phyloP scores from a whole-genome alignment of 306 rosid genomes.

The Neltuma alba region DNA sequence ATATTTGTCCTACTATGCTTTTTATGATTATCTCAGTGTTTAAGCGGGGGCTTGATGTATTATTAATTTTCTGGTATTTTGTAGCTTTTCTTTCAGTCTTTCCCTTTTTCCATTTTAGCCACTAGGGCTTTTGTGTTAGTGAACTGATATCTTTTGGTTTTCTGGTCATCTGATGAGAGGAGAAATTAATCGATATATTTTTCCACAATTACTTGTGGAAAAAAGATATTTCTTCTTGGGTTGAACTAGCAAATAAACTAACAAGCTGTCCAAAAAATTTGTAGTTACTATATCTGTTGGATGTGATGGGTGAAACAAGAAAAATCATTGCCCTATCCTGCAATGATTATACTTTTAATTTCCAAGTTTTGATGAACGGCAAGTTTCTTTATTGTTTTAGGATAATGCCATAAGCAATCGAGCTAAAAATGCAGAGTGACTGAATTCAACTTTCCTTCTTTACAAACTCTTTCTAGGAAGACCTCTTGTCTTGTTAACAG shows the following conservation, averaged over 20 bases:
- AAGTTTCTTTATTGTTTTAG: slow-evolving; percentile 17
- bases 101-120: background rate
- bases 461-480: slow-evolving; percentile 16
- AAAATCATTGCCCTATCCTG: background rate
- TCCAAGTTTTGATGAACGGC: background rate
- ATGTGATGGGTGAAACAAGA: slow-evolving; percentile 12
- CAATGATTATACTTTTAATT: slow-evolving; percentile 8
- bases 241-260: background rate
- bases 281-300: background rate
- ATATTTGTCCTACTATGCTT: background rate
- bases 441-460: background rate
- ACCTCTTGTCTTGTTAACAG: background rate
- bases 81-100: background rate
- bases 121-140: background rate
- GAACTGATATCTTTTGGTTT: background rate
- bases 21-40: background rate
- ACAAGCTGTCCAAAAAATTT: background rate
- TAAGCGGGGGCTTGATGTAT: background rate
- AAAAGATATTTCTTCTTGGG: slow-evolving; percentile 5
- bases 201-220: background rate
- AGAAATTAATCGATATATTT: background rate
- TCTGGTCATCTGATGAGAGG: slow-evolving; percentile 6
- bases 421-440: background rate
- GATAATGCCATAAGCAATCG: slow-evolving; percentile 1
- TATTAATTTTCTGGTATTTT: background rate